Percentiles rank a stretch among this genome's conserved stretches.
Conservation (phyloP, 306 rosid species). For the Castanea crenata region DNA sequence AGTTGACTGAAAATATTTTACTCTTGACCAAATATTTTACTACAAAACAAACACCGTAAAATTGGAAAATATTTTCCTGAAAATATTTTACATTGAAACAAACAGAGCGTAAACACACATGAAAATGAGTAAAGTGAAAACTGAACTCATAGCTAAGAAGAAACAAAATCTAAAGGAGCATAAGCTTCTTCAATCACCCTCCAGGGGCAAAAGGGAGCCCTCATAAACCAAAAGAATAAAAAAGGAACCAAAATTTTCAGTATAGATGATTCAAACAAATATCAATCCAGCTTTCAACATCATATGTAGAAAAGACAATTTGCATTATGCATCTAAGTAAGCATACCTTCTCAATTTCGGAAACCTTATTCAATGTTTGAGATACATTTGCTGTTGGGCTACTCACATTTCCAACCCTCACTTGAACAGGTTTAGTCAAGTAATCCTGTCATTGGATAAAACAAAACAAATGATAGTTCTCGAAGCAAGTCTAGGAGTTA, state of each 20-base stretch:
- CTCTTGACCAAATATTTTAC: no score
- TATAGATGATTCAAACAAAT: no score
- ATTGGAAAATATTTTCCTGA: no score
- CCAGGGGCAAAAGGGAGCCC: no score
- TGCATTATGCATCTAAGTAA: background rate
- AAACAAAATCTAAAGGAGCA: background rate
- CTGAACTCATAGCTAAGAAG: background rate
- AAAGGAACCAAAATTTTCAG: no score
- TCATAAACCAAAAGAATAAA: no score
- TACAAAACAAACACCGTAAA: no score
- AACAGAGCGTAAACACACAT: no score
- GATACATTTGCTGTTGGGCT: conserved; percentile 87
- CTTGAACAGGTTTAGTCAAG: conserved; percentile 67
- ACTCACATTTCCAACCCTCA: conserved; percentile 87
- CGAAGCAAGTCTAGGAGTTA: background rate
- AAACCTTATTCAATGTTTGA: conserved; percentile 74
- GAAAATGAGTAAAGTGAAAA: background rate
- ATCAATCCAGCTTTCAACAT: no score
- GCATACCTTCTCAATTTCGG: conserved; percentile 71
- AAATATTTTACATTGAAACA: no score
- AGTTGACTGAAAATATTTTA: no score
- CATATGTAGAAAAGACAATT: background rate
- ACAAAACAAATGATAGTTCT: background rate
- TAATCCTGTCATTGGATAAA: conserved; percentile 62
- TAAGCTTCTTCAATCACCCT: no score